Conservation (phyloP, 352 stramenopile species). For the Phytophthora pisi region DNA sequence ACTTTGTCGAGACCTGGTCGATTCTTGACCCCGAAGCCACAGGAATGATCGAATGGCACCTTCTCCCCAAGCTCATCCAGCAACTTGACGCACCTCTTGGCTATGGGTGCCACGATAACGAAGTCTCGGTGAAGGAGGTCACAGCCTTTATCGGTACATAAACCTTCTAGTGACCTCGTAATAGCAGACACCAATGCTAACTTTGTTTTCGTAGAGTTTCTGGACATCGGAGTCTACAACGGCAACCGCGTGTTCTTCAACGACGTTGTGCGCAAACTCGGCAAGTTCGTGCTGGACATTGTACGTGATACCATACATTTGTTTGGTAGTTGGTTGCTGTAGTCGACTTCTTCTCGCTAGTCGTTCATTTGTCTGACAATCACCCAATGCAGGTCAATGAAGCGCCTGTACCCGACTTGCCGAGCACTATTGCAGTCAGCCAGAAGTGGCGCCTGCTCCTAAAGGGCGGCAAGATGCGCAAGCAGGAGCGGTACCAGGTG, state of each 20-base stretch:
- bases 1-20: too few relatives aligned
- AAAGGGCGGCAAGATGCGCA: constrained; percentile 57
- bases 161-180: not conserved
- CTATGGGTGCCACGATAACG: constrained; percentile 45
- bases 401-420: constrained; percentile 45
- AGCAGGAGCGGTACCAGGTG: constrained; percentile 54
- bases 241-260: constrained; percentile 67
- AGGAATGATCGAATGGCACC: constrained; percentile 70
- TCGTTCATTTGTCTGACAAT: constrained; percentile 7
- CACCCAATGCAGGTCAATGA: constrained; percentile 44
- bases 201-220: constrained; percentile 25
- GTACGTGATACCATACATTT: constrained; percentile 28
- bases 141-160: constrained; percentile 56
- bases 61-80: constrained; percentile 67
- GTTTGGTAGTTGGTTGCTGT: constrained; percentile 6
- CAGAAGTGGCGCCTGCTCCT: constrained; percentile 61
- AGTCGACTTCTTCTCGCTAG: constrained; percentile 4
- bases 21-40: constrained; percentile 48
- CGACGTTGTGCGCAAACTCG: constrained; percentile 56
- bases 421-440: constrained; percentile 52
- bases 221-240: constrained; percentile 58
- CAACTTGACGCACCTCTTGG: constrained; percentile 71
- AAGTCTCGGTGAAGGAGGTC: constrained; percentile 57
- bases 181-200: not conserved
- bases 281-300: constrained; percentile 67